Conservation (phyloP, 331 rosid species). For the Ulmus americana region DNA sequence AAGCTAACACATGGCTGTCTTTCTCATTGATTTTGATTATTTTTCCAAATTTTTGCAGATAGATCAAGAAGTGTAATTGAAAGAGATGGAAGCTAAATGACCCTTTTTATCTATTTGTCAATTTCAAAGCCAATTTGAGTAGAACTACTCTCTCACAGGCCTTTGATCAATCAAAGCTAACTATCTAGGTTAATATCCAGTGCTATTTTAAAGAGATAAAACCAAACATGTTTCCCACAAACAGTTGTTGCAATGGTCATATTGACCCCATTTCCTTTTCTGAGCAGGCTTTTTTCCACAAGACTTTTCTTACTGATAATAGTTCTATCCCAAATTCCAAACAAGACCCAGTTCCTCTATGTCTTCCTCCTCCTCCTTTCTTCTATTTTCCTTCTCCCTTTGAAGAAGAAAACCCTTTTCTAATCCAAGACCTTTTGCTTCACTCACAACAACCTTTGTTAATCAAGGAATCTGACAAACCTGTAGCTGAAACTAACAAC, state of each 20-base stretch:
- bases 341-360: slow-evolving; percentile 22
- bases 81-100: slow-evolving; percentile 1
- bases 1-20: background rate
- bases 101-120: background rate
- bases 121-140: background rate
- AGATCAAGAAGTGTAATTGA: background rate
- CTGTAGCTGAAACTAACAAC: slow-evolving; percentile 9
- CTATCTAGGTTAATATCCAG: background rate
- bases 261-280: slow-evolving; percentile 40
- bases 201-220: background rate
- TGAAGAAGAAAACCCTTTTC: slow-evolving; percentile 38
- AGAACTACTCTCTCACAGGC: background rate
- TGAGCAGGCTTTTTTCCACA: slow-evolving; percentile 34
- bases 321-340: slow-evolving; percentile 29
- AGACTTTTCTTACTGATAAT: slow-evolving; percentile 29
- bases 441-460: background rate
- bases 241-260: slow-evolving; percentile 7
- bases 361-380: slow-evolving; percentile 31
- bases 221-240: slow-evolving; percentile 26
- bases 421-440: slow-evolving; percentile 1
- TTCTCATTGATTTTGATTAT: background rate
- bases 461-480: slow-evolving; percentile 10
- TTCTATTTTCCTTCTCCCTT: background rate
- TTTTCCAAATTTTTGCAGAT: slow-evolving; percentile 2
- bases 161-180: background rate